Evolutionary conservation across 2,329 filamentous ascomycete species (phyloP), one percentile per base, ranked within the genome.

Genomic region (Aspergillus ochraceus): DNA sequence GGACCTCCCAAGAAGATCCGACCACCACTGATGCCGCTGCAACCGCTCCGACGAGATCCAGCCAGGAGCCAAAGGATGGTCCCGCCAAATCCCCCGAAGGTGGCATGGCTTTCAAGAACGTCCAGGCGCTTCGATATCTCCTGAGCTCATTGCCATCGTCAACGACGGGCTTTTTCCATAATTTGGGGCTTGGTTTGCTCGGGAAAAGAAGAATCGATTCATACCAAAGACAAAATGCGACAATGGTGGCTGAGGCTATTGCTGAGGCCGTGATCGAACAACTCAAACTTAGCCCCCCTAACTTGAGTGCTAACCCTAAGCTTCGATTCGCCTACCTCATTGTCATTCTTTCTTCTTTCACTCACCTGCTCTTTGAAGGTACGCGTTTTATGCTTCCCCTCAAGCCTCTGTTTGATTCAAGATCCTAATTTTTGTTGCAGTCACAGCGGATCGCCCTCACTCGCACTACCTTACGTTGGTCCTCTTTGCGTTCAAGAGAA

Each of bases 91-190:
- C 65, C 4, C 62, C 71, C 17, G 70, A 73, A 55, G 63, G 67
- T 42, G 68, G 69, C 32, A 73, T 79, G 32, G 76, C 80, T 49
- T 88, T 88, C 73, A 86, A 90, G 71, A 99, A 98, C 73, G 92
- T 89, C 46, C 87, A 90, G 70, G 88, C 86, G 12, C 81, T 98
- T 49, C 86, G 89, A 42, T 88, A 88, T 65, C 80, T 98, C 11
- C 82, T 98, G 12, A 89, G 90, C 68, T 88, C 91, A 36, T 85
- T 96, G 67, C 88, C 93, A 22, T 87, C 88, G 9, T 88, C 89
- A 3, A 89, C 93, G n/a, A 90, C 91, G 19, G 88, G 90, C 0
- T 90, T 98, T 66, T 90, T 97, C 71, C 91, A 96, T 70, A 89
- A 88, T 1, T 80, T 98, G 49, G 94, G 94, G 12, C 95, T 92